Percentiles rank a stretch among this genome's conserved stretches.
Evolutionary conservation across 805 yeast species (phyloP).

Genomic region (Candida methanosorbosa): DNA sequence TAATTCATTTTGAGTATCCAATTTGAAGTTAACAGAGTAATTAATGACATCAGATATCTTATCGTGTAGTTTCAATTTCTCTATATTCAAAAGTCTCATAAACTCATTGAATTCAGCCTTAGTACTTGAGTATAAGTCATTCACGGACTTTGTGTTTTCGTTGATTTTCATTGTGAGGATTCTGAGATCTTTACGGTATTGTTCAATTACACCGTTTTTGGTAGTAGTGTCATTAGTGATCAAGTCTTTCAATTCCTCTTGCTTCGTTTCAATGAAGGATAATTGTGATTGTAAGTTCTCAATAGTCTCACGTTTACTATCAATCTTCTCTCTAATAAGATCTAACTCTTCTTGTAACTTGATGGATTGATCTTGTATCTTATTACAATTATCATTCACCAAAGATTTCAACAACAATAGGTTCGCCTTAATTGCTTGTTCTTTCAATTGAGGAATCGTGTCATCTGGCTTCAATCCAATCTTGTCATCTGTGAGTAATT

Average conservation of each 20-base stretch:
- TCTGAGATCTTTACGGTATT: conserved; percentile 9
- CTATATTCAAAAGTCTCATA: conserved; percentile 34
- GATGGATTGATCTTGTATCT: conserved; percentile 47
- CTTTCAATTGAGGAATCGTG: conserved; percentile 29
- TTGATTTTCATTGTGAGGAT: conserved; percentile 5
- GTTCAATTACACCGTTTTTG: conserved; percentile 10
- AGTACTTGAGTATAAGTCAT: conserved; percentile 37
- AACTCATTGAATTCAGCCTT: conserved; percentile 45
- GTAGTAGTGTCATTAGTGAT: conserved; percentile 9
- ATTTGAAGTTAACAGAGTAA: conserved; percentile 53
- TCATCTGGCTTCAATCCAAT: conserved; percentile 38
- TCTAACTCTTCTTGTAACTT: conserved; percentile 53
- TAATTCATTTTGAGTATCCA: conserved; percentile 54
- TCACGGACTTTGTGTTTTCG: conserved; percentile 9
- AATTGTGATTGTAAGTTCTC: conserved; percentile 52
- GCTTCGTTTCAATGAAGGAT: conserved; percentile 7
- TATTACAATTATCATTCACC: conserved; percentile 36
- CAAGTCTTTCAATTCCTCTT: conserved; percentile 9
- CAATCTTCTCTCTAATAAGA: conserved; percentile 41
- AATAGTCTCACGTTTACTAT: conserved; percentile 46
- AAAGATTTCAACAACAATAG: conserved; percentile 37
- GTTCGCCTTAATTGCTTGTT: conserved; percentile 22
- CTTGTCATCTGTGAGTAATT: conserved; percentile 25
- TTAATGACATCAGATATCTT: conserved; percentile 52
- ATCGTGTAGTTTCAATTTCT: conserved; percentile 40